Evolutionary conservation across 2,329 filamentous ascomycete species (phyloP).

Genomic region (Trichophyton rubrum): DNA sequence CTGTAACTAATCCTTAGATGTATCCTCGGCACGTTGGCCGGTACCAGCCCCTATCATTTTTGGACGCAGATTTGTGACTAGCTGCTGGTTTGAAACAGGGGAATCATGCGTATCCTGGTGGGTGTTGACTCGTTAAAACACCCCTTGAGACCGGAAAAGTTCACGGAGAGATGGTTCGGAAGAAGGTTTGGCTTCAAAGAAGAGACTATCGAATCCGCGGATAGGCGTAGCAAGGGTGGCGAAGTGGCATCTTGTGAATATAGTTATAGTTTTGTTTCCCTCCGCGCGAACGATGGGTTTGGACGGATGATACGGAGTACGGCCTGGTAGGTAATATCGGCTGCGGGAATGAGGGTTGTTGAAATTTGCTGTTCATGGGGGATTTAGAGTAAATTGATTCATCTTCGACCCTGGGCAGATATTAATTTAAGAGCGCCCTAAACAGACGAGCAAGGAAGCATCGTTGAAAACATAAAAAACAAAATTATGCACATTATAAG

Average conservation of each 20-base stretch:
- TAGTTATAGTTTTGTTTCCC: background rate
- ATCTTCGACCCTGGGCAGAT: too few species aligned
- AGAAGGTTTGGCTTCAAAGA: background rate
- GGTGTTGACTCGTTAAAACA: background rate
- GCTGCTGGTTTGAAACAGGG: background rate
- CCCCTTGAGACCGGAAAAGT: background rate
- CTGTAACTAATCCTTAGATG: background rate
- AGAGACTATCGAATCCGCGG: background rate
- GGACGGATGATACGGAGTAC: background rate
- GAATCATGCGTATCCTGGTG: background rate
- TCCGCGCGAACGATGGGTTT: background rate
- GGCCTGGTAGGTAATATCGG: background rate
- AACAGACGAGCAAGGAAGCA: too few species aligned
- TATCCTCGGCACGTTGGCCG: background rate
- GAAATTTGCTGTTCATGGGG: too few species aligned
- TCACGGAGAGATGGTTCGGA: background rate
- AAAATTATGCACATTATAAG: too few species aligned
- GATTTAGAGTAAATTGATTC: too few species aligned
- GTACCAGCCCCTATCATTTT: background rate
- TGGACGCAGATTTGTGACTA: background rate
- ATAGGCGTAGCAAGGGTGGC: slow-evolving; percentile 1
- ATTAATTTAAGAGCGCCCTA: too few species aligned
- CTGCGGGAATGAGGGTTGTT: background rate
- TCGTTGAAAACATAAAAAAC: too few species aligned
- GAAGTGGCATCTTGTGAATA: background rate